Evolutionary conservation across 2,329 filamentous ascomycete genomes (phyloP).

Genomic region (Scytalidium sp.): DNA sequence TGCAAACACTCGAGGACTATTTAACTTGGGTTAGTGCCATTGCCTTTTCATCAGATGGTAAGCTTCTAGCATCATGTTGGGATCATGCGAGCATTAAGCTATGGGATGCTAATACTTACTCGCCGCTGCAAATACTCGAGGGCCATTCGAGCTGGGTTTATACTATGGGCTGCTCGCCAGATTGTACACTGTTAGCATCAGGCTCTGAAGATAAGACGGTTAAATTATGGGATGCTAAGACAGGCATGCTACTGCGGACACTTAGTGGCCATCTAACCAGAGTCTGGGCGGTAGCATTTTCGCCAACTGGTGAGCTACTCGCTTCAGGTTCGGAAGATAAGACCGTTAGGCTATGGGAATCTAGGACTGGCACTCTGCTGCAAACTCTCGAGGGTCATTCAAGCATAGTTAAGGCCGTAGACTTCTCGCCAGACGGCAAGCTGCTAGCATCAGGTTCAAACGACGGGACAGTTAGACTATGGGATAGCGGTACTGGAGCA

Average conservation of each 20-base stretch:
- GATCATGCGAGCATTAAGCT: too few relatives aligned
- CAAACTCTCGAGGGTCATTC: conserved; percentile 12
- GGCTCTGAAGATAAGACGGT: conserved; percentile 1
- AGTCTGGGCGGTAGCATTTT: conserved; percentile 2
- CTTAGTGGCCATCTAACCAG: neutral
- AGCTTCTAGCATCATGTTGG: conserved; percentile 3
- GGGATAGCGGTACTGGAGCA: conserved; percentile 10
- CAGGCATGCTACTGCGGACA: neutral
- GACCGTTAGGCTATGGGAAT: conserved; percentile 3
- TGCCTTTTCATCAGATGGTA: conserved; percentile 5
- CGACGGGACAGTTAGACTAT: conserved; percentile 6
- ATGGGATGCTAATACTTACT: too few relatives aligned
- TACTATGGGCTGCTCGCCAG: too few relatives aligned
- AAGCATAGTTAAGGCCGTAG: neutral
- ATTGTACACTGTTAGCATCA: too few relatives aligned
- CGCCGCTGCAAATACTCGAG: too few relatives aligned
- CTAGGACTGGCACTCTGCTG: conserved; percentile 5
- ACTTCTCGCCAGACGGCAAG: conserved; percentile 11
- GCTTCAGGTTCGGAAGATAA: conserved; percentile 1
- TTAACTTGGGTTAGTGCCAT: neutral
- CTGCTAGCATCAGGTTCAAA: conserved; percentile 10
- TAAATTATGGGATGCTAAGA: conserved; percentile 1
- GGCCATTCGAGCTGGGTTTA: too few relatives aligned
- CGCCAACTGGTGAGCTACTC: conserved; percentile 1
- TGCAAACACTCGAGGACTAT: conserved; percentile 2